Base-by-base conservation (phyloP, 345 rosid species). In the Capsella bursapastoris region DNA sequence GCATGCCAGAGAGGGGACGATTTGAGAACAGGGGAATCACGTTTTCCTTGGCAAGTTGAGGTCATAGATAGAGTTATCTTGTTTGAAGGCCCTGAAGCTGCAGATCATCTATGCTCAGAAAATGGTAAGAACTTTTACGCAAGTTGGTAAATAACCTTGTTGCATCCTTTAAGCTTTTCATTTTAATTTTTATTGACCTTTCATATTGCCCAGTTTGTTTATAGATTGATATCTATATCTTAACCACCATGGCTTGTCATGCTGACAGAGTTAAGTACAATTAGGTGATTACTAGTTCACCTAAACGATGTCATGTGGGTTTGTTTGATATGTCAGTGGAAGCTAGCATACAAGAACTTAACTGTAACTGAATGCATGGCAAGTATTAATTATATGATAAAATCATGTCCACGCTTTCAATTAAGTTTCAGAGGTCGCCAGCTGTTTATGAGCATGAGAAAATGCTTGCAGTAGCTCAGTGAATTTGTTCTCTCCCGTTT, bases 51-150 rank as follows among this genome's bases (percentile, higher is more conserved):
- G 96, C 88, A 86, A 80, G 85, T 86, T 68, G 96, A 90, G 84
- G 78, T 92, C 77, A 82, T 95, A 87, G 99, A 95, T 80, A 83
- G 91, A 83, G 84, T 85, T 83, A 84, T 92, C 80, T 73, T 95
- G 77, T 85, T 84, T 73, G 99, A 95, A 83, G 90, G 97, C 74
- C 92, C 92, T 60, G 85, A 88, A 83, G 91, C 81, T 81, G 93
- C 97, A 62, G 99, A 92, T 76, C 82, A 66, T 58, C 56, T 95
- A 58, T 92, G 96, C 80, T 77, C 79, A 84, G 84, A 86, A 78
- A 95, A 95, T 83, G 98, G 99, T 95, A 81, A 92, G 90, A 11
- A 68, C 57, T 56, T 66, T 75, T 57, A 41, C 51, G 57, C 16
- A 41, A 16, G 29, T 71, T 64, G 29, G 67, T 48, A 7, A 18